Percentiles rank a stretch among this genome's conserved stretches.
phyloP scores from a whole-genome alignment of 2,329 filamentous ascomycete species.

The Phoma sp. region DNA sequence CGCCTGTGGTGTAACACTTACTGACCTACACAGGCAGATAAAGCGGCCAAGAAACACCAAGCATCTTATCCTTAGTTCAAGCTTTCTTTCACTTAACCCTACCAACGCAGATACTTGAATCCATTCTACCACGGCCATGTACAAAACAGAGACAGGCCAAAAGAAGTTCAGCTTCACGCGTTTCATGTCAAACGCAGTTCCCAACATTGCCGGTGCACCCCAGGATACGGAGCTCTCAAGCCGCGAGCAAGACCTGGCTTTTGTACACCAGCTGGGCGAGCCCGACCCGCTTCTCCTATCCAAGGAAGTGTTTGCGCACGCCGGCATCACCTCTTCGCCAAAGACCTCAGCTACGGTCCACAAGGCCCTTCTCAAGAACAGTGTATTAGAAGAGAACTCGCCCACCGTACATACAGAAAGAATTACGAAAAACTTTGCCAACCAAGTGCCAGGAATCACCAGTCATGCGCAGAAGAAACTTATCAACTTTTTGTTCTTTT shows the following conservation, averaged over 20 bases:
- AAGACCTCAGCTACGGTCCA: background rate
- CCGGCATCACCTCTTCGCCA: constrained; percentile 6
- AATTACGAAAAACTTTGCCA: constrained; percentile 6
- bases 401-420: constrained; percentile 5
- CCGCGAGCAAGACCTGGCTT: constrained; percentile 7
- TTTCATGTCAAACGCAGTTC: constrained; percentile 9
- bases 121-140: background rate
- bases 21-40: background rate
- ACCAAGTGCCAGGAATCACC: constrained; percentile 6
- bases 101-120: background rate
- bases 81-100: background rate
- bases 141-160: constrained; percentile 4
- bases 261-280: constrained; percentile 7
- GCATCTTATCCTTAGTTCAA: background rate
- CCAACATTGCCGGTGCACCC: constrained; percentile 6
- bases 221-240: background rate
- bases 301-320: constrained; percentile 3
- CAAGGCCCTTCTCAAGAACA: constrained; percentile 9
- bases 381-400: background rate
- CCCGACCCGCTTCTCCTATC: constrained; percentile 7
- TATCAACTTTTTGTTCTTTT: constrained; percentile 15
- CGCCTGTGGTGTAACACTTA: background rate
- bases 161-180: constrained; percentile 15
- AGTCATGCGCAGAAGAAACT: constrained; percentile 13
- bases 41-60: background rate